Percentiles rank a stretch among this genome's conserved stretches.
Evolutionary conservation across 2,329 filamentous ascomycete species (phyloP).

Genomic region (Cercospora nicotianae): DNA sequence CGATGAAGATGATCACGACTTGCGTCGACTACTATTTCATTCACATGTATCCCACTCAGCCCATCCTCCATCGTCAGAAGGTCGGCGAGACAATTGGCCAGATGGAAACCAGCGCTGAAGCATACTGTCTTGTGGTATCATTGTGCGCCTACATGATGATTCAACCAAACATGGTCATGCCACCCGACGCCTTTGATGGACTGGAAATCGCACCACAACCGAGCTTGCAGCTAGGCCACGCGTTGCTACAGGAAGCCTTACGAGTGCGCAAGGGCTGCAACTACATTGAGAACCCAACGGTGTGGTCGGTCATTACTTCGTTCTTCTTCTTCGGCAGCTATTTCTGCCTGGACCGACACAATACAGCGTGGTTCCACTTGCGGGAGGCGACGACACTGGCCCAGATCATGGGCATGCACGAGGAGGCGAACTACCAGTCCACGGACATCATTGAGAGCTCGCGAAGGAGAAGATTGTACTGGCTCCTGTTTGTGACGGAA

Average conservation of each 20-base stretch:
- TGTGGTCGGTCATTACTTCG: conserved; percentile 60
- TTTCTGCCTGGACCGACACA: conserved; percentile 62
- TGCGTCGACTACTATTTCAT: conserved; percentile 64
- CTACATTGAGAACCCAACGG: conserved; percentile 57
- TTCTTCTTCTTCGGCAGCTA: conserved; percentile 63
- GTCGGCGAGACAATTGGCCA: conserved; percentile 55
- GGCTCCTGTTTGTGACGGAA: conserved; percentile 64
- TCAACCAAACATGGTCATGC: conserved; percentile 49
- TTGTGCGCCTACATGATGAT: conserved; percentile 54
- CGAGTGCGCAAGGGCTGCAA: conserved; percentile 58
- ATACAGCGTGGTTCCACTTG: conserved; percentile 63
- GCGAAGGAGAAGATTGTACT: conserved; percentile 59
- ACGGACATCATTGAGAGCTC: conserved; percentile 53
- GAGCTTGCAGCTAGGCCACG: conserved; percentile 51
- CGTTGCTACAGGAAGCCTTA: conserved; percentile 60
- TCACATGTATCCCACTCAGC: conserved; percentile 65
- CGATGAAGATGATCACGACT: conserved; percentile 51
- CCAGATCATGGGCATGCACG: conserved; percentile 59
- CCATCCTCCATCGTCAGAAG: conserved; percentile 55
- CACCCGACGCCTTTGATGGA: conserved; percentile 48
- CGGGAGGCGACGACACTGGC: conserved; percentile 62
- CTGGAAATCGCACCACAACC: conserved; percentile 50
- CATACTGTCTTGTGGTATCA: conserved; percentile 58
- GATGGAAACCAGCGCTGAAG: conserved; percentile 55
- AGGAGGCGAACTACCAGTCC: conserved; percentile 56